Percentiles rank a stretch among this genome's conserved stretches.
Conservation (phyloP, 164 flowering plant species). For the Kingdonia uniflora region DNA sequence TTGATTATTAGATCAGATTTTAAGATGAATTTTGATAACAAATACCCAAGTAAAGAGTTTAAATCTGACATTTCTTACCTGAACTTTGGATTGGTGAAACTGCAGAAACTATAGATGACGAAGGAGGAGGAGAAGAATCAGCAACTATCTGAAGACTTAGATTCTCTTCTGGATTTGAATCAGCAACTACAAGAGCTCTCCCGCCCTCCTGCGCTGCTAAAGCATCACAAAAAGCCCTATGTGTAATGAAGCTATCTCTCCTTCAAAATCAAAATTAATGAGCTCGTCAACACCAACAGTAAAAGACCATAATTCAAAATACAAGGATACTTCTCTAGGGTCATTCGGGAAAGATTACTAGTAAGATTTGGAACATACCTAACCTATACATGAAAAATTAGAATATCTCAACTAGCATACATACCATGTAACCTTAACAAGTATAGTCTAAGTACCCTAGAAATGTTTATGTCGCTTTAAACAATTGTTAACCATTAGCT, state of each 20-base stretch:
- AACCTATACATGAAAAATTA: too few species aligned
- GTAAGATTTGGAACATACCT: too few species aligned
- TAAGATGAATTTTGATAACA: neutral
- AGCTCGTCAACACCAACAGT: neutral
- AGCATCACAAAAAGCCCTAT: slow-evolving; percentile 54
- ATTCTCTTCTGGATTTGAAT: slow-evolving; percentile 12
- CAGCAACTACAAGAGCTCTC: slow-evolving; percentile 12
- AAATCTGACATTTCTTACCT: slow-evolving; percentile 23
- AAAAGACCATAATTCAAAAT: neutral
- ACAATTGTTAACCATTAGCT: too few species aligned
- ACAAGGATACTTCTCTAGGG: too few species aligned
- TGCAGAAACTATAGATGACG: slow-evolving; percentile 39
- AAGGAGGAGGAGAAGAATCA: slow-evolving; percentile 21
- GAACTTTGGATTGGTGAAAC: slow-evolving; percentile 44
- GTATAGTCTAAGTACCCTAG: too few species aligned
- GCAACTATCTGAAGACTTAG: slow-evolving; percentile 11
- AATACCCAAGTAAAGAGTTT: neutral
- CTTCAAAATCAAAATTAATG: slow-evolving; percentile 19
- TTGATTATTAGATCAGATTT: too few species aligned
- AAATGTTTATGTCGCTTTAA: too few species aligned
- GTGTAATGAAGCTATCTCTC: slow-evolving; percentile 84
- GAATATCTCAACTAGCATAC: too few species aligned
- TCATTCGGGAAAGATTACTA: too few species aligned
- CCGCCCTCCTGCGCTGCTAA: slow-evolving; percentile 25
- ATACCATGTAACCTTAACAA: too few species aligned